Base-by-base conservation (phyloP, 345 rosid species). In the Boechera stricta region DNA sequence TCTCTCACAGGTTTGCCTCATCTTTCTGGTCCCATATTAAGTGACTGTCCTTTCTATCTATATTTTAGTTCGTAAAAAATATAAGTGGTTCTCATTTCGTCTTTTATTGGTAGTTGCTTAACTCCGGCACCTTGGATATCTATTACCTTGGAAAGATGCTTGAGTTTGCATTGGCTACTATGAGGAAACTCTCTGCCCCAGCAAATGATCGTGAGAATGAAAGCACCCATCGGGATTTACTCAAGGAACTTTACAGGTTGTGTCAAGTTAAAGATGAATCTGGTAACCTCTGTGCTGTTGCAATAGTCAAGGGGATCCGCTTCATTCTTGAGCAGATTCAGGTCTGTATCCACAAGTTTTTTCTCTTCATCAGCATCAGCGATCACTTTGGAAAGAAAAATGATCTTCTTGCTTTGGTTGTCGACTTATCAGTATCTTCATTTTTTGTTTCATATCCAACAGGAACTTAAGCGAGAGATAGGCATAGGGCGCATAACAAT, bases 291-390 rank as follows among this genome's bases (percentile, higher is more conserved):
- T 85, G 72, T 76, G 85, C 86, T 45, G 70, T 85, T 53, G 92
- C 91, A 57, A 85, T 92, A 85, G 83, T 90, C 35, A 87, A 77
- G 84, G 99, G 99, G 35, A 84, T 95, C 44, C 90, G 92, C 15
- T 92, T 92, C 82, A 83, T 88, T 55, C 84, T 95, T 26, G 90
- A 88, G 83, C 90, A 92, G 85, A 88, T 91, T 83, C 96, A 86
- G 97, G 99, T 95, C 51, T 72, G 68, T 55, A 6, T 52, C 24
- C 9, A 16, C 4, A 10, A 36, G 33, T 18, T 33, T 26, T 26
- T 29, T 6, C 9, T 18, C 15, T 26, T 70, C 2, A 10, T 56
- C 42, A 39, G 11, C 21, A 51, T 26, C 35, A 61, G 15, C 36
- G 42, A 9, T 47, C 9, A 10, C 73, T 67, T 73, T 7, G n/a